Base-by-base conservation (phyloP, 23 red algal species). In the Gracilaria vermiculophylla region DNA sequence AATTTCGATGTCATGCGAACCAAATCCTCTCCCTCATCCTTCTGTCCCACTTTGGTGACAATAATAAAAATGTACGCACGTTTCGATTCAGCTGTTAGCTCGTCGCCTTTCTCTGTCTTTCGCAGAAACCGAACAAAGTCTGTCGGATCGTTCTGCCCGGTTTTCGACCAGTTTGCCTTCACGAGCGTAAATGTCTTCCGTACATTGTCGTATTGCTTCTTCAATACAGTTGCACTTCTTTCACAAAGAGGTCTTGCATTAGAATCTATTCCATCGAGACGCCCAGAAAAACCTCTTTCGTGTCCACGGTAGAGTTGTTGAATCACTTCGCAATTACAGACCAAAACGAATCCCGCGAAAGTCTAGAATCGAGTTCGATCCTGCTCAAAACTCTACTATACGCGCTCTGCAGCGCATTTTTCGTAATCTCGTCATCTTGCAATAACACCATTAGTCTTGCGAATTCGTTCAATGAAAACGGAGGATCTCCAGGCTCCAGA, bases 131-230 rank as follows among this genome's bases (percentile, higher is more conserved):
- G n/a, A n/a, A n/a, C n/a, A n/a, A n/a, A n/a, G n/a, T n/a, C n/a
- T n/a, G n/a, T n/a, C n/a, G n/a, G n/a, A n/a, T 72, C 66, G 66
- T 33, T 72, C 41, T 72, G 66, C 33, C 66, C 66, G 37, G 66
- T 36, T 43, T 20, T 21, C 7, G 66, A 72, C 66, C 66, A 72
- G 16, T 40, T 31, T 21, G 16, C 41, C 27, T 12, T 21, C 12
- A 47, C 7, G 4, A 47, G 33, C n/a, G 66, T 72, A 47, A 72
- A 72, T 3, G 37, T 6, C 27, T 21, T 5, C 19, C 37, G 33
- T 21, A 20, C 33, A 29, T 34, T 7, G 11, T 47, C 13, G 41
- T 36, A 72, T 5, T 72, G 66, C 3, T 72, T 47, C 33, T 72
- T 72, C 66, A 72, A 40, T 7, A 72, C 66, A 31, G 20, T 20